Evolutionary conservation across 2,329 filamentous ascomycete species (phyloP), one percentile per base, ranked within the genome.

Genomic region (Diplodia intermedia): DNA sequence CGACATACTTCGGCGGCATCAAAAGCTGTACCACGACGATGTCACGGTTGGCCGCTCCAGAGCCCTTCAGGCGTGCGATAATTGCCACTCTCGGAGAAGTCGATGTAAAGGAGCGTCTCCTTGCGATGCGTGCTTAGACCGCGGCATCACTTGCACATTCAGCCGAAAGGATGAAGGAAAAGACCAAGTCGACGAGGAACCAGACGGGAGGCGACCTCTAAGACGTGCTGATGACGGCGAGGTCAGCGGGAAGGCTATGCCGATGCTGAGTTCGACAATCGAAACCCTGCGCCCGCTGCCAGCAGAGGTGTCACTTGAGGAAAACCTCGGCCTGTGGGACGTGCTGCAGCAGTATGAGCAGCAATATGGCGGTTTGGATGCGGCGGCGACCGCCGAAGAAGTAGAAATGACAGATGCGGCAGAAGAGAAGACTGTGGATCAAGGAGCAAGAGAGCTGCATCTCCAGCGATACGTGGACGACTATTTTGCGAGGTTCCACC

Each of bases 401-500:
- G 15, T 43, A 15, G 40, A 43, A 43, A 43, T 43, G 38, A 43
- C 15, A 18, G 38, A 43, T 43, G 38, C 38, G 15, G 6, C 38
- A 4, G 4, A 43, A 43, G 15, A 43, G 38, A 43, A 14, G 3
- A 43, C 38, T 15, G 38, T 33, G 31, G 31, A 8, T 33, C 31
- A 33, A 33, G 5, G 31, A n/a, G 40, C 14, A 15, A 43, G 40
- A 23, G 47, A 50, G 9, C 55, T 40, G 29, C 14, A 62, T 29
- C 20, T 47, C 23, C 40, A 49, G 20, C 36, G 20, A 5, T 31
- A 49, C 14, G 14, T 62, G 15, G 57, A 62, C 23, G 57, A 26
- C 12, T 62, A 62, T 15, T 62, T 62, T 20, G 11, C 36, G 14
- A 20, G 8, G 8, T 62, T 62, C 15, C 57, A 62, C 33, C 38